Evolutionary conservation across 1,284 basidiomycete genomes (phyloP), one percentile per base, ranked within the genome.

Genomic region (Earliella scabrosa): DNA sequence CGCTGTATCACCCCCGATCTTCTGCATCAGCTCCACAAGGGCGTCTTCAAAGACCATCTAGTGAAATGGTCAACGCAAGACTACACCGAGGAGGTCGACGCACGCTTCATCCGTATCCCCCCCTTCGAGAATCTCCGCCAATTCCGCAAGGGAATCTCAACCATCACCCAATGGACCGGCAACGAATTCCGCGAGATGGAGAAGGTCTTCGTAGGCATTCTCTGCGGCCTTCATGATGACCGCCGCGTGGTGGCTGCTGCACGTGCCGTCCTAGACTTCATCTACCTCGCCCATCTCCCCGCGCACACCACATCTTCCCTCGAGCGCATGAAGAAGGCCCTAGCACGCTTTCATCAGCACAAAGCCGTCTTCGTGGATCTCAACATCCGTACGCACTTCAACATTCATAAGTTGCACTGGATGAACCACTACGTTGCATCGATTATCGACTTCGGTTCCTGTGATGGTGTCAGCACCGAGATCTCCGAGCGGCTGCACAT

Each of bases 401-500:
- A 59, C 29, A 56, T 70, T 6, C 68, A 63, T 13, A 71, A 71
- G 52, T 23, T 71, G 0, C 67, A 70, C 41, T 51, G 41, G 38
- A 41, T 66, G 0, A 13, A 34, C 2, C 63, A 60, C 44, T 64
- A 66, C 34, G 27, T 54, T 16, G 7, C 20, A 2, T 50, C 52
- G 4, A 66, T 66, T n/a, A 14, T 40, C 13, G 21, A 34, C 24
- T 43, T 54, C 21, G 65, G 65, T 13, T 34, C 53, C 13, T 48
- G 44, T n/a, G 53, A 59, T 18, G 55, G 52, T 8, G 73, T 62
- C 58, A 75, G 71, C 50, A 75, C 72, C 0, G 68, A 73, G 54
- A 58, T 48, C n/a, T 51, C 50, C 2, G 53, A 55, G n/a, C 46
- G 53, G 9, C 47, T 55, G 9, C 44, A 45, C n/a, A 45, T 43